Evolutionary conservation across 345 rosid genomes (phyloP).

Genomic region (Dimocarpus longan): DNA sequence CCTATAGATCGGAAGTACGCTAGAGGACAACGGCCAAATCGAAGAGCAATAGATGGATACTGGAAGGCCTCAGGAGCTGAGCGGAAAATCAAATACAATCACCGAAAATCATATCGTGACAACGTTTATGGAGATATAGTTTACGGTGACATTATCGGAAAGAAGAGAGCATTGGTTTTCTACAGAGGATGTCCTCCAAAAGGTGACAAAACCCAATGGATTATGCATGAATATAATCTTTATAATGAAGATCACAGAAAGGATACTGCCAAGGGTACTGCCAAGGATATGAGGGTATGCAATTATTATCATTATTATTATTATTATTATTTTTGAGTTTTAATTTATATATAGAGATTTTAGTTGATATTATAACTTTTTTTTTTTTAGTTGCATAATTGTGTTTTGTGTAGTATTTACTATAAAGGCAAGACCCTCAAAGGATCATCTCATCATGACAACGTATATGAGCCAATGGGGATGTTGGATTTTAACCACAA

Average conservation of each 20-base stretch:
- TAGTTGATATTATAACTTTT: no score
- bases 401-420: neutral
- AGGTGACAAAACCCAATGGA: neutral
- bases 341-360: neutral
- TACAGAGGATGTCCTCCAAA: neutral
- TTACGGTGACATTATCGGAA: neutral
- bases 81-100: neutral
- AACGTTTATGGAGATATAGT: neutral
- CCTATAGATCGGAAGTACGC: neutral
- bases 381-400: neutral
- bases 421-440: neutral
- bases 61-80: constrained; percentile 1
- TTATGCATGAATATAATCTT: constrained; percentile 2
- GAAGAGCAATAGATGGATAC: neutral
- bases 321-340: neutral
- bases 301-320: no score
- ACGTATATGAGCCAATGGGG: no score
- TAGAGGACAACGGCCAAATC: neutral
- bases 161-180: neutral
- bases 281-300: neutral
- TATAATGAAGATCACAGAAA: neutral
- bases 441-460: no score
- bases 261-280: neutral
- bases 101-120: neutral
- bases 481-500: neutral